These are phyloP conservation scores for Vitis amurensis DNA, from an alignment of 164 flowering plant genomes.

Conservation along the genomic window DNA sequence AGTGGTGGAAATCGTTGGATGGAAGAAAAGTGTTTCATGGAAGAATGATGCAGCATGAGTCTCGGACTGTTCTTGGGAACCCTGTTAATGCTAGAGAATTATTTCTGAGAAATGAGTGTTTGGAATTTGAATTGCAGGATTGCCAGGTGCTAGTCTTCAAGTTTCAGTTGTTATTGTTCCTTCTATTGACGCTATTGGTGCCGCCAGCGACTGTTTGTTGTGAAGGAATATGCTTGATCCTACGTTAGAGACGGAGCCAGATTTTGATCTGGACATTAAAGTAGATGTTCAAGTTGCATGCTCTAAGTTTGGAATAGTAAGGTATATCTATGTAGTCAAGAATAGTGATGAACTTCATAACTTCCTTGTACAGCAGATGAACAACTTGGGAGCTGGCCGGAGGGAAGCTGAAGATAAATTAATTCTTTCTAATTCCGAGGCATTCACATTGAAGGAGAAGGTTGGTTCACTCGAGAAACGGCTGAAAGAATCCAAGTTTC, in stretches of 20 bases:
- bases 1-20: constrained; percentile 70
- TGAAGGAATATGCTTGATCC: constrained; percentile 97
- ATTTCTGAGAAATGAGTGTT: too few relatives aligned
- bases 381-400: constrained; percentile 27
- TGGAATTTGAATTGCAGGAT: constrained; percentile 33
- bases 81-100: too few relatives aligned
- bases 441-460: constrained; percentile 35
- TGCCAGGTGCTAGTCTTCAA: constrained; percentile 41
- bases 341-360: constrained; percentile 19
- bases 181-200: constrained; percentile 57
- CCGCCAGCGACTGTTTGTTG: constrained; percentile 77
- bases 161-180: constrained; percentile 40
- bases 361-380: constrained; percentile 20
- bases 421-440: constrained; percentile 42
- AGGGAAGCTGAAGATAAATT: constrained; percentile 40
- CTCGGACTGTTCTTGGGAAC: too few relatives aligned
- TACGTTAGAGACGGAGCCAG: constrained; percentile 69
- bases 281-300: constrained; percentile 86
- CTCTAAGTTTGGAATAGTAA: constrained; percentile 63
- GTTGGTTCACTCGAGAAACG: constrained; percentile 42
- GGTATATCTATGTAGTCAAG: constrained; percentile 81
- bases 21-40: too few relatives aligned
- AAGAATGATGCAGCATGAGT: too few relatives aligned
- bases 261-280: constrained; percentile 87
- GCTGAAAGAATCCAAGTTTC: constrained; percentile 33